These are phyloP conservation scores for Diaporthe velutina DNA, from an alignment of 2,329 filamentous ascomycete genomes.

Conservation along the genomic window DNA sequence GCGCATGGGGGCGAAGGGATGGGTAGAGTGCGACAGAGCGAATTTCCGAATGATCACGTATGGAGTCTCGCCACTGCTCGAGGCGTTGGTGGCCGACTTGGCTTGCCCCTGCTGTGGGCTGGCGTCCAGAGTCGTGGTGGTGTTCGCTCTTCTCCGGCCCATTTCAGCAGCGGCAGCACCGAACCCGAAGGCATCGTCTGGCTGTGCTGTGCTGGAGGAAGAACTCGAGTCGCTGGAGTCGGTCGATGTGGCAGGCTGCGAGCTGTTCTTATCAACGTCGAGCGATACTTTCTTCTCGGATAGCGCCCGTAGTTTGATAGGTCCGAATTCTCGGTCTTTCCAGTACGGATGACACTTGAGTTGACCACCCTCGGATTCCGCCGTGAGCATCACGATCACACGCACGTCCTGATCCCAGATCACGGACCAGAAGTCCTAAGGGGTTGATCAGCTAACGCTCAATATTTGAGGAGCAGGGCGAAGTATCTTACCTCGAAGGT, in stretches of 20 bases:
- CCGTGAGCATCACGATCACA: constrained; percentile 96
- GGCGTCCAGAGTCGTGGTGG: constrained; percentile 60
- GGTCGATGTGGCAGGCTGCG: constrained; percentile 49
- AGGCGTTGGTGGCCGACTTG: constrained; percentile 46
- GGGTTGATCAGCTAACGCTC: constrained; percentile 43
- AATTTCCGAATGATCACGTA: constrained; percentile 90
- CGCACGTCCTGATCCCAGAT: constrained; percentile 97
- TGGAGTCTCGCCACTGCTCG: constrained; percentile 68
- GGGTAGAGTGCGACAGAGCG: constrained; percentile 79
- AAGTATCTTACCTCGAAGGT: constrained; percentile 83
- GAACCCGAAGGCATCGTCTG: constrained; percentile 41
- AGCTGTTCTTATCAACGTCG: constrained; percentile 71
- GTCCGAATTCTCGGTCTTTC: constrained; percentile 82
- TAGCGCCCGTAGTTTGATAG: constrained; percentile 79
- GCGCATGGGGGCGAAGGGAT: constrained; percentile 87
- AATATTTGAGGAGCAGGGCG: neutral
- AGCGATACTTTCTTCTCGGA: constrained; percentile 88
- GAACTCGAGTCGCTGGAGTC: constrained; percentile 42
- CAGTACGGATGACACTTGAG: constrained; percentile 97
- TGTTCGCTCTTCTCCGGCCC: constrained; percentile 66
- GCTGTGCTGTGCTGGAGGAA: constrained; percentile 40
- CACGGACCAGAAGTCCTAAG: constrained; percentile 97
- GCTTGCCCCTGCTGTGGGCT: constrained; percentile 46
- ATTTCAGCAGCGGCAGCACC: constrained; percentile 49
- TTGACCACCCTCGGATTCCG: constrained; percentile 92